These are phyloP conservation scores for Vachellia collinsii DNA, from an alignment of 306 rosid genomes.

Conservation along the genomic window DNA sequence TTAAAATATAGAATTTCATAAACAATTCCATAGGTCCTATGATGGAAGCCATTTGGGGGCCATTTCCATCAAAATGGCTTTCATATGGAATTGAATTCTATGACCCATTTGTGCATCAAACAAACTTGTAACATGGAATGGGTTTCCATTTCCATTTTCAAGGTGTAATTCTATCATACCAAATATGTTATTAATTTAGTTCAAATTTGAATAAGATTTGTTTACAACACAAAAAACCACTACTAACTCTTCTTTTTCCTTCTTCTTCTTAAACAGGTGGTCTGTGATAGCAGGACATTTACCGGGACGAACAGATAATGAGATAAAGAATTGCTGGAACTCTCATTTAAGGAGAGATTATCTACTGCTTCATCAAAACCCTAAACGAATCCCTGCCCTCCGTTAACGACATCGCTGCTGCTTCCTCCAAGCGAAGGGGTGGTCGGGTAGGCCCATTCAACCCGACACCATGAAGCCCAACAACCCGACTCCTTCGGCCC, in stretches of 20 bases:
- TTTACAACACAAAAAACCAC: no score
- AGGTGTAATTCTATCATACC: no score
- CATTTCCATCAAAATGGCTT: no score
- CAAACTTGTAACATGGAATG: no score
- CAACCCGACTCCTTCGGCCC: constrained; percentile 26
- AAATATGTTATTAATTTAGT: no score
- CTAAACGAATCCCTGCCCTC: constrained; percentile 36
- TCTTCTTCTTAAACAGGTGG: constrained; percentile 59
- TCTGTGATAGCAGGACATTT: constrained; percentile 77
- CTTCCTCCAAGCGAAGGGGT: constrained; percentile 38
- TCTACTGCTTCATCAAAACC: constrained; percentile 60
- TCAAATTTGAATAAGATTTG: no score
- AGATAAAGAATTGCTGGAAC: constrained; percentile 90
- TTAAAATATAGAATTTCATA: no score
- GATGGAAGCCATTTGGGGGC: no score
- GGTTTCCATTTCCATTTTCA: no score
- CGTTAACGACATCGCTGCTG: constrained; percentile 31
- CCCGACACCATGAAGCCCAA: constrained; percentile 22
- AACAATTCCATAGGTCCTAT: no score
- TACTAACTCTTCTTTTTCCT: not conserved
- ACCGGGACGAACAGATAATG: constrained; percentile 86
- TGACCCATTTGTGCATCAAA: no score
- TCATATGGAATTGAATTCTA: no score
- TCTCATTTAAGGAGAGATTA: constrained; percentile 75
- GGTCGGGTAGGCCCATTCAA: constrained; percentile 29